Evolutionary conservation across 2,329 filamentous ascomycete genomes (phyloP).

Genomic region (Tolypocladium inflatum): DNA sequence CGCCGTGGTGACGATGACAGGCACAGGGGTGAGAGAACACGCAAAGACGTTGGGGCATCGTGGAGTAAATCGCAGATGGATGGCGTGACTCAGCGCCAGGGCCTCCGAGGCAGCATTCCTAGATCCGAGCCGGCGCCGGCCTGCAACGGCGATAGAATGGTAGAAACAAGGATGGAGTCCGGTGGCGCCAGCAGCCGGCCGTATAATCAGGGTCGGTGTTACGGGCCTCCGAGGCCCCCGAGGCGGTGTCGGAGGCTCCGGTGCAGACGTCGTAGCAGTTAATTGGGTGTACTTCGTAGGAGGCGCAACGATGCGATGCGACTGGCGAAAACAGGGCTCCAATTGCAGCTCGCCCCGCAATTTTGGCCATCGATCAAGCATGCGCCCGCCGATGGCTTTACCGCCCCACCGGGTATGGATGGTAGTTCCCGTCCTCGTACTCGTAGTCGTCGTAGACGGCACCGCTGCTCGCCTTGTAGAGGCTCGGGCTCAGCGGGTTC

Average conservation of each 20-base stretch:
- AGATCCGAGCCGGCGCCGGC: neutral
- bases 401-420: conserved; percentile 22
- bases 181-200: neutral
- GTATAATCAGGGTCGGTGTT: neutral
- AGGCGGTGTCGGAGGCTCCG: neutral
- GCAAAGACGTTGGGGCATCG: too few relatives aligned
- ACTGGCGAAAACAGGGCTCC: neutral
- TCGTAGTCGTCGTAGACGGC: conserved; percentile 13
- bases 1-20: too few relatives aligned
- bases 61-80: neutral
- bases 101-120: neutral
- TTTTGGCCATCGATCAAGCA: neutral
- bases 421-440: conserved; percentile 26
- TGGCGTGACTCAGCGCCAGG: neutral
- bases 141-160: neutral
- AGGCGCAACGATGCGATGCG: neutral
- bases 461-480: conserved; percentile 15
- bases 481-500: conserved; percentile 13
- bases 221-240: neutral
- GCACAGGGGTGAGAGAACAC: too few relatives aligned
- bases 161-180: neutral
- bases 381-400: conserved; percentile 1
- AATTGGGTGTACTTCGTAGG: too few relatives aligned
- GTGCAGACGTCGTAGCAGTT: too few relatives aligned
- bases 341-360: neutral